Percentiles rank a stretch among this genome's conserved stretches.
phyloP scores from a whole-genome alignment of 805 yeast species.

The Yarrowia alimentaria region DNA sequence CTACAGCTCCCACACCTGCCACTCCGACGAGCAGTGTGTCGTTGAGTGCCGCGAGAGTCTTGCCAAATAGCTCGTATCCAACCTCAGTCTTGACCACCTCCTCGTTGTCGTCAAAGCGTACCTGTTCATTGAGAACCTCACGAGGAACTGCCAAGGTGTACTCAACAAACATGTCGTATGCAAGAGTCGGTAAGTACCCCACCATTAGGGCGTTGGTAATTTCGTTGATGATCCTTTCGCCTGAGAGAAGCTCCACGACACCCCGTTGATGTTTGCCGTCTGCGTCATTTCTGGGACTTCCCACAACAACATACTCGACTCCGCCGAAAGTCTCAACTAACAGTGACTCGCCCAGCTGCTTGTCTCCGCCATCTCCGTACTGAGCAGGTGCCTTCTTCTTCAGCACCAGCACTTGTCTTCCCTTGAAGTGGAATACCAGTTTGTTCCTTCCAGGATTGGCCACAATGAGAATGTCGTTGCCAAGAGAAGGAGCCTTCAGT shows the following conservation, averaged over 20 bases:
- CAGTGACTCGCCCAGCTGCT: conserved; percentile 13
- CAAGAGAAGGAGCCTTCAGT: neutral
- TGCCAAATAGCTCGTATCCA: conserved; percentile 14
- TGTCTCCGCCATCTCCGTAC: neutral
- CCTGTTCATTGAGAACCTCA: conserved; percentile 1
- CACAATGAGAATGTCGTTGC: conserved; percentile 11
- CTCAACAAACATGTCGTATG: neutral
- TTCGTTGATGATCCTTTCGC: neutral
- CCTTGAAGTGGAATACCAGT: conserved; percentile 17
- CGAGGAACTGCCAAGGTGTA: neutral
- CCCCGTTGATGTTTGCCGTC: conserved; percentile 9
- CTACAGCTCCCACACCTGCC: conserved; percentile 2
- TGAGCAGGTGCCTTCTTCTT: neutral
- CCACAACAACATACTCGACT: conserved; percentile 6
- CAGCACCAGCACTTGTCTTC: conserved; percentile 3
- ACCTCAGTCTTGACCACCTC: neutral
- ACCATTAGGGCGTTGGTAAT: neutral
- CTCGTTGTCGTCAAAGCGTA: neutral
- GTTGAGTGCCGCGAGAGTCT: conserved; percentile 1
- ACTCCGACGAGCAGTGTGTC: conserved; percentile 9
- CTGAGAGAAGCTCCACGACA: neutral
- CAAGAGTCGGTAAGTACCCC: neutral
- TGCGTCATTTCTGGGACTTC: conserved; percentile 3
- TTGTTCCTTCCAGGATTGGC: conserved; percentile 3
- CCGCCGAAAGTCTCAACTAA: conserved; percentile 5